Evolutionary conservation across 2,329 filamentous ascomycete genomes (phyloP), one percentile per base, ranked within the genome.

Genomic region (Cercospora brassicicola): DNA sequence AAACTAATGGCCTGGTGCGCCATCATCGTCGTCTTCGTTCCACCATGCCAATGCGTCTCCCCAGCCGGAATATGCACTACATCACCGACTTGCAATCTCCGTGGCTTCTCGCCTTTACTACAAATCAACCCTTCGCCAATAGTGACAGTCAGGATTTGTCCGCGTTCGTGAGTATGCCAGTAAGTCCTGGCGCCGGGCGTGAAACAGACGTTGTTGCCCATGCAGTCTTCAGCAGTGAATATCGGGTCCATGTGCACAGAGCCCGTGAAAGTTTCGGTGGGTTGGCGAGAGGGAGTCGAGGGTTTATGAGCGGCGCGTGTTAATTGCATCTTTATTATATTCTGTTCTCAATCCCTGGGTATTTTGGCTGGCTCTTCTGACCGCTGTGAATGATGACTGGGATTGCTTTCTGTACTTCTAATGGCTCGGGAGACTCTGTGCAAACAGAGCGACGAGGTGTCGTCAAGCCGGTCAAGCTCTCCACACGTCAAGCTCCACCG

Each of bases 21-120:
- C 81, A 83, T 80, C 64, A 78, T 72, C 57, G 77, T 81, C 8
- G 72, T 75, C 15, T 78, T 78, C 48, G 80, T 81, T 2, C 79
- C 81, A 3, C 81, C 81, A 71, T 83, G 81, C 82, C 82, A 83
- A 70, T 83, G 82, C 55, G 75, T 79, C 53, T 81, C 82, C 1
- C 81, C 80, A 0, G 79, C 73, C 7, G 79, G 77, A 26, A 76
- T 75, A 76, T 80, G 81, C 23, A 83, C 76, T 0, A 82, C 74
- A 73, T 83, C 82, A 0, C 82, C 82, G 0, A 78, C 78, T 57
- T 76, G 75, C 64, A 84, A 71, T 15, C 75, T 70, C 62, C 74
- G 69, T 2, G 81, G 79, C 59, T 74, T 72, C 23, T 77, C 76
- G 1, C 81, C 82, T 42, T 78, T 78, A 23, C 82, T 80, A 67